A percentile compares a stretch with the other conserved stretches of the same genome.
Conservation (phyloP, 108 stramenopile species). For the Nannochloropsis salina region DNA sequence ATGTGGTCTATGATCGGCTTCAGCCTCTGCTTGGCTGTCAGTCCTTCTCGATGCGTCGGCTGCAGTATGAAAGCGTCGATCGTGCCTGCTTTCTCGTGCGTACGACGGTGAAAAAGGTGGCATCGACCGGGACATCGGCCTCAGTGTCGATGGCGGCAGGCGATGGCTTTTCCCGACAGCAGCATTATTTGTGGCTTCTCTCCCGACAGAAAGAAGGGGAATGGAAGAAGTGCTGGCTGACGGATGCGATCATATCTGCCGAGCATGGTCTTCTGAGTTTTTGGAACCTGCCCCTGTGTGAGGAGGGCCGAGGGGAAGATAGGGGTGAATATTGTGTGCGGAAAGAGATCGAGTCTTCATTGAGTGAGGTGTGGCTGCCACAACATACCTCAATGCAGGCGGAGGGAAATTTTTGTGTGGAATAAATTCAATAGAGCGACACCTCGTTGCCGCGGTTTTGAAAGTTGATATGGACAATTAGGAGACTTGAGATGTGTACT, state of each 20-base stretch:
- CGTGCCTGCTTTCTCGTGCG: neutral
- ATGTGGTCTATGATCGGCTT: neutral
- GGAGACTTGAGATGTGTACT: no score
- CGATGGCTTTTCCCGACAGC: neutral
- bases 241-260: neutral
- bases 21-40: slow-evolving; percentile 8
- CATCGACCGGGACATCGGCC: no score
- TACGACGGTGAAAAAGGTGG: neutral
- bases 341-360: no score
- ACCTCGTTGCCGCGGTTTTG: no score
- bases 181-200: slow-evolving; percentile 1
- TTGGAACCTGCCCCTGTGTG: neutral
- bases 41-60: neutral
- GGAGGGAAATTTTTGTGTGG: no score
- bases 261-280: neutral
- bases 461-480: no score
- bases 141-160: neutral
- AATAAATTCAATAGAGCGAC: no score
- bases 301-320: neutral
- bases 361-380: no score
- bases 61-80: slow-evolving; percentile 2
- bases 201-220: neutral
- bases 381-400: no score
- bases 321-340: neutral
- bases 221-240: slow-evolving; percentile 4